A percentile compares a stretch with the other conserved stretches of the same genome.
Evolutionary conservation across 1,139 yeast species (phyloP).

Genomic region (Pichia norvegensis): DNA sequence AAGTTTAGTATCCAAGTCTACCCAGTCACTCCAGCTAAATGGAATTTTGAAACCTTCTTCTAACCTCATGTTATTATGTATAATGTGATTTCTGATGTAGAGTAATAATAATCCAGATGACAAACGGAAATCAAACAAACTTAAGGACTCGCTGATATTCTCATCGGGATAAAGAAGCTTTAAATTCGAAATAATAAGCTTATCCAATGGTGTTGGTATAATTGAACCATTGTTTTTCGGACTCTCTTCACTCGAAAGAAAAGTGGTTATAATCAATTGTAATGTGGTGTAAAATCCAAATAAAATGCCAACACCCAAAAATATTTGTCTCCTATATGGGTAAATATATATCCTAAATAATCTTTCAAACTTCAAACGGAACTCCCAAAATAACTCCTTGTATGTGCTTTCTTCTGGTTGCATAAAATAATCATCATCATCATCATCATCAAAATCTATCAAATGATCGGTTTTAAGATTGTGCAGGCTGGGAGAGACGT

Average conservation of each 20-base stretch:
- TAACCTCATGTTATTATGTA: constrained; percentile 13
- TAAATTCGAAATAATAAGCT: constrained; percentile 10
- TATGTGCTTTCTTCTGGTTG: constrained; percentile 1
- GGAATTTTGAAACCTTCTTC: constrained; percentile 21
- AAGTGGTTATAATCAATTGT: neutral
- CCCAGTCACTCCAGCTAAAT: constrained; percentile 28
- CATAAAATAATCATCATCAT: constrained; percentile 1
- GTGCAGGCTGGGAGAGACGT: neutral
- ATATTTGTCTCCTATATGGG: neutral
- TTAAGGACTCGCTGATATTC: neutral
- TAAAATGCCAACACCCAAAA: neutral
- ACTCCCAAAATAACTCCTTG: neutral
- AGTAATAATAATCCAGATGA: constrained; percentile 21
- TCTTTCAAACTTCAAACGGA: neutral
- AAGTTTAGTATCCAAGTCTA: constrained; percentile 23
- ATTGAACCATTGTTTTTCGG: too few species aligned
- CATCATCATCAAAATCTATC: constrained; percentile 3
- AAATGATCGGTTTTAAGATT: neutral
- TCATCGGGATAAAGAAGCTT: constrained; percentile 7
- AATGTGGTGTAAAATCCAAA: neutral
- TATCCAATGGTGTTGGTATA: constrained; percentile 4
- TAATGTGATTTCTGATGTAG: constrained; percentile 18
- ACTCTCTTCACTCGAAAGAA: neutral
- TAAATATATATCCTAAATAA: neutral
- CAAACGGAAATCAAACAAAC: constrained; percentile 24